phyloP scores from a whole-genome alignment of 139 green algal species.

The Tetradesmus lagerheimii region DNA sequence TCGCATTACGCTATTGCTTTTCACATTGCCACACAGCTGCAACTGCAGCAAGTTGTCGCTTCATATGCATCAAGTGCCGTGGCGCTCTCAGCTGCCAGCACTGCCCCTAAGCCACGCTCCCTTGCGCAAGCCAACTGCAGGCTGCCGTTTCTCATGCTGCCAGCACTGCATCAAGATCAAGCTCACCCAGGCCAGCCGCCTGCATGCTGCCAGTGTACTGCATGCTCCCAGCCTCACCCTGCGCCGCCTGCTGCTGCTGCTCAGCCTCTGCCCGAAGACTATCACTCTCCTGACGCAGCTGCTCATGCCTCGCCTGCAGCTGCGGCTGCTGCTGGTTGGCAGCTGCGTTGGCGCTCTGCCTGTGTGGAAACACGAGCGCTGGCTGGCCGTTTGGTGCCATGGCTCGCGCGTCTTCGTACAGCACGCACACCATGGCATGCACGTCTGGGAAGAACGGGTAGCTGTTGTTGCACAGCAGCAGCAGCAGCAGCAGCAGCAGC shows the following conservation, averaged over 20 bases:
- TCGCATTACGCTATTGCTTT: neutral
- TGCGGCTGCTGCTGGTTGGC: neutral
- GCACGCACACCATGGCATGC: constrained; percentile 35
- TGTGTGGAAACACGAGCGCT: neutral
- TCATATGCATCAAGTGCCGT: too few relatives aligned
- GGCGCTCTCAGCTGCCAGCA: neutral
- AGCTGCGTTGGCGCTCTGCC: neutral
- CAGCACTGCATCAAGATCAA: neutral
- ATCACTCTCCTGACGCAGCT: neutral
- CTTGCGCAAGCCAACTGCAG: too few relatives aligned
- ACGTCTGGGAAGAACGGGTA: constrained; percentile 33
- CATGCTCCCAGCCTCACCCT: neutral
- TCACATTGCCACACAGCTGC: neutral
- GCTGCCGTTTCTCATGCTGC: neutral
- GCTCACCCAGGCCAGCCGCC: neutral
- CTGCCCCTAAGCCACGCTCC: neutral
- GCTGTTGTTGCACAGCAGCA: neutral
- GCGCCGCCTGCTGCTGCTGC: neutral
- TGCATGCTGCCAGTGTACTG: neutral
- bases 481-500: neutral
- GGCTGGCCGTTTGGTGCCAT: constrained; percentile 18
- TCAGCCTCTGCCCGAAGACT: neutral
- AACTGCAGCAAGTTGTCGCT: too few relatives aligned
- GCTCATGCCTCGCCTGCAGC: neutral
- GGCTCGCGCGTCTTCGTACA: constrained; percentile 27